Base-by-base conservation (phyloP, 1,284 basidiomycete genomes). In the Fomitopsis palustris region DNA sequence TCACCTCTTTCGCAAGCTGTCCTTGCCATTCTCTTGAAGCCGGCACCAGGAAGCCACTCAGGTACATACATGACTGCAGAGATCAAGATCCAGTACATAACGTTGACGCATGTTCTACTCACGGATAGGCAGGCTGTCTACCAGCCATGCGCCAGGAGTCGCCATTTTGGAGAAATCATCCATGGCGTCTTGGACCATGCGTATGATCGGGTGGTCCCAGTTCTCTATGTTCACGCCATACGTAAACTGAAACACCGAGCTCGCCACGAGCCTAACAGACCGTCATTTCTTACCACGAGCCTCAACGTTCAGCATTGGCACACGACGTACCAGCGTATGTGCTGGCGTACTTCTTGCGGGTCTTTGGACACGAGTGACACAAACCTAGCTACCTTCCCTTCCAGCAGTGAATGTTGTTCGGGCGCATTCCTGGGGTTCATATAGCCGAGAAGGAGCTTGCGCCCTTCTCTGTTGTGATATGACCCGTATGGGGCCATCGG, bases 71-170 rank as follows among this genome's bases (percentile, higher is more conserved):
- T 35, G 29, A 60, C 61, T 62, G 25, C 8, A 3, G n/a, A 39
- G 3, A 37, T 2, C 1, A 25, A n/a, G 5, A 47, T 45, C 62
- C 57, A 19, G 64, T 1, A 49, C 25, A 27, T 12, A 19, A 33
- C 39, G 21, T n/a, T 37, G 10, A 27, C 25, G 3, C 25, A 31
- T 1, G 16, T 21, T 33, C 2, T 6, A 43, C 59, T 19, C 19
- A 60, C 59, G 21, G 14, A 60, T 19, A 3, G 59, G 59, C 2
- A 53, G 33, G 55, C 23, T 59, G 51, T 70, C 68, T 10, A 68
- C 66, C 2, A 69, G 58, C 56, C 61, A 70, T 23, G 65, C 59
- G 6, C 68, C 69, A 21, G 63, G 60, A 6, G 19, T 25, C 3
- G 43, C 38, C 10, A 29, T 33, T 19, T 7, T 21, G 1, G 31